Conservation (phyloP, 371 early-diverging fungal species). For the Mucor plumbeus region DNA sequence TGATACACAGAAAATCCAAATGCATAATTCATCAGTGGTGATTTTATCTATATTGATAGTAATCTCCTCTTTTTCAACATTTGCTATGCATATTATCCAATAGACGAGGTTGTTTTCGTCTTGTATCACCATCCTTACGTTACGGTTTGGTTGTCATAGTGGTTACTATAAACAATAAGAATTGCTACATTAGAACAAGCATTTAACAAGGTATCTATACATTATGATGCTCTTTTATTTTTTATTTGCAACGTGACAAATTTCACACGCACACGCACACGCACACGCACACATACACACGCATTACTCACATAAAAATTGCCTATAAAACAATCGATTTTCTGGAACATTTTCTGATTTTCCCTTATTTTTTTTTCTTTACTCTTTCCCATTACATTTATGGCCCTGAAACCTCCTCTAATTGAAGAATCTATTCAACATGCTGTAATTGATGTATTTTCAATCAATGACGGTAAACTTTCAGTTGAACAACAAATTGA, state of each 20-base stretch:
- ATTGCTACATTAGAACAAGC: conserved; percentile 2
- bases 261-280: background rate
- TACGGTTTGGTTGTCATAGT: background rate
- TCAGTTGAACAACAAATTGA: conserved; percentile 86
- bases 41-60: no score
- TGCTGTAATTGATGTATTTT: conserved; percentile 46
- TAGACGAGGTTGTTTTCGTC: background rate
- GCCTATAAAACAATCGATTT: background rate
- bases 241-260: conserved; percentile 5
- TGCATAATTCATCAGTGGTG: background rate
- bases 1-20: background rate
- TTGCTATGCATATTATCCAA: background rate
- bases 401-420: conserved; percentile 27
- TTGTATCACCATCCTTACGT: background rate
- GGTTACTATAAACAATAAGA: background rate
- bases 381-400: conserved; percentile 13
- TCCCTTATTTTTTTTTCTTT: background rate
- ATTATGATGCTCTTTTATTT: background rate
- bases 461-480: conserved; percentile 65
- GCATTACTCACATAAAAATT: no score
- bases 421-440: conserved; percentile 25
- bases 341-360: conserved; percentile 4
- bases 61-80: background rate
- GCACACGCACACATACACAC: background rate
- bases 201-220: background rate